A percentile compares a stretch with the other conserved stretches of the same genome.
These are phyloP conservation scores for Flueggea neowawraea DNA, from an alignment of 441 rosid species.

Conservation along the genomic window DNA sequence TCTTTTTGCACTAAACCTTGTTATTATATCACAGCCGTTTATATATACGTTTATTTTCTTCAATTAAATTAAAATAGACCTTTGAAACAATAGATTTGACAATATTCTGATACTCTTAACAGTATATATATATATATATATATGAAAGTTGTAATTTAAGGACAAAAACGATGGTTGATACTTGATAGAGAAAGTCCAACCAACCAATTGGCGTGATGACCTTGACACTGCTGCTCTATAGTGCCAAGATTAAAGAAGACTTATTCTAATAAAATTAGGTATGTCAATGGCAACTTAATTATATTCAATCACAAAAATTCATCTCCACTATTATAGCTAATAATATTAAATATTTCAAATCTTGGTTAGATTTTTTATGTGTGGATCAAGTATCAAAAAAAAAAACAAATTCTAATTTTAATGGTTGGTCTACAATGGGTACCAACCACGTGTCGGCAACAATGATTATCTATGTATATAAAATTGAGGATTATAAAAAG, in stretches of 20 bases:
- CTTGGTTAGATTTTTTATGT: background rate
- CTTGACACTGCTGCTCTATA: constrained; percentile 7
- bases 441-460: background rate
- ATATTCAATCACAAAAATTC: constrained; percentile 11
- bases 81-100: no score
- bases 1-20: no score
- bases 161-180: background rate
- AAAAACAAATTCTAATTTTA: background rate
- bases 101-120: no score
- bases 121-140: no score
- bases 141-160: no score
- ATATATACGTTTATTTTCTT: no score
- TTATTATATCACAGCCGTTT: no score
- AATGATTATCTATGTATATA: no score
- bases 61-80: no score
- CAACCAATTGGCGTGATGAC: constrained; percentile 14
- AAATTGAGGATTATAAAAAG: no score
- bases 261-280: constrained; percentile 3
- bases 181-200: constrained; percentile 26
- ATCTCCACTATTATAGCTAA: no score
- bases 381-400: background rate
- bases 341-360: no score
- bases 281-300: constrained; percentile 8
- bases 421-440: background rate
- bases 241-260: background rate